Percentiles rank a stretch among this genome's conserved stretches.
phyloP scores from a whole-genome alignment of 2,329 filamentous ascomycete genomes.

The Aspergillus tubingensis region DNA sequence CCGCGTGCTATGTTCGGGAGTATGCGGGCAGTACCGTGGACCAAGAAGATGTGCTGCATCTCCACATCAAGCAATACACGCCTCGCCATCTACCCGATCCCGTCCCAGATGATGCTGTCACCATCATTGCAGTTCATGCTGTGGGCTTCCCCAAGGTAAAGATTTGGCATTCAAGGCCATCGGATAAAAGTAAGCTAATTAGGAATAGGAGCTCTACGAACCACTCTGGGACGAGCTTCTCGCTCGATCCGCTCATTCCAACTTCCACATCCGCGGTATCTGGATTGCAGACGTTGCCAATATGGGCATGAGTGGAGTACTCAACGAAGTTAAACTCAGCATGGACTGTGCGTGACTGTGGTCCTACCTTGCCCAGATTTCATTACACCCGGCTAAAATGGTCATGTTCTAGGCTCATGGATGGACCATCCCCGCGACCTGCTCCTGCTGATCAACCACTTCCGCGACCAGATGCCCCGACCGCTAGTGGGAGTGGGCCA shows the following conservation, averaged over 20 bases:
- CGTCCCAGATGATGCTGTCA: constrained; percentile 4
- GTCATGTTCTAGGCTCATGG: constrained; percentile 8
- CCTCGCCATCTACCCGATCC: background rate
- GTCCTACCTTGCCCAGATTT: background rate
- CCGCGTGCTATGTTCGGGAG: background rate
- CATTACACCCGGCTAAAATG: background rate
- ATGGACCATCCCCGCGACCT: constrained; percentile 16
- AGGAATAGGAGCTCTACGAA: constrained; percentile 75
- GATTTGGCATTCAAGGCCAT: background rate
- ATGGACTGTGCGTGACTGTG: constrained; percentile 11
- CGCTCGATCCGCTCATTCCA: constrained; percentile 52
- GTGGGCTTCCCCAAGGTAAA: constrained; percentile 12
- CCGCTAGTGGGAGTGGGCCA: constrained; percentile 14
- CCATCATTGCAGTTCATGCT: constrained; percentile 14
- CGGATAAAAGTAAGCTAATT: background rate
- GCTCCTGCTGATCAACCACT: constrained; percentile 17
- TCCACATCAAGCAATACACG: constrained; percentile 16
- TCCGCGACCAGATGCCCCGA: constrained; percentile 13
- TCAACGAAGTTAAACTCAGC: constrained; percentile 15
- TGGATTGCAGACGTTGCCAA: constrained; percentile 18
- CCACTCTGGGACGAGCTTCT: constrained; percentile 80
- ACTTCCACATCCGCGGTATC: constrained; percentile 64
- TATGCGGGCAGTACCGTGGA: background rate
- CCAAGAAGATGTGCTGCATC: background rate
- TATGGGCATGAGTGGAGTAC: constrained; percentile 15